A percentile compares a stretch with the other conserved stretches of the same genome.
Conservation (phyloP, 2,329 filamentous ascomycete species). For the Ramichloridium luteum region DNA sequence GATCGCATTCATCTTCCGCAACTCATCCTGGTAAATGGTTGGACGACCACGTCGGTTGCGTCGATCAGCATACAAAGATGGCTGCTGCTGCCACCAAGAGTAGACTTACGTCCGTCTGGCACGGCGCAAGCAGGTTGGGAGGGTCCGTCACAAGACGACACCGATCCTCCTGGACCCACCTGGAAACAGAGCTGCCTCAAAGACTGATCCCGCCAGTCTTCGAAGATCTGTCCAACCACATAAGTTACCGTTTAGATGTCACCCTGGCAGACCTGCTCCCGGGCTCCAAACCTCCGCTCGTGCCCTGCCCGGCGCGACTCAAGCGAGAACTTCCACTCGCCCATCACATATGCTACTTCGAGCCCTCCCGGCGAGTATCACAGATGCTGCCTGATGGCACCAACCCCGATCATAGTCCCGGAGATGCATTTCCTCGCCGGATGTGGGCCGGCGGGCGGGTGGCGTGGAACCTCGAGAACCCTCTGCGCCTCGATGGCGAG, state of each 20-base stretch:
- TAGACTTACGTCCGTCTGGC: no score
- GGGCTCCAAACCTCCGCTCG: conserved; percentile 14
- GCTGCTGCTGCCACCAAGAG: no score
- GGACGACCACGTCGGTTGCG: no score
- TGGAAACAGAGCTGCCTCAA: conserved; percentile 34
- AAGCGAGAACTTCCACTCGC: conserved; percentile 44
- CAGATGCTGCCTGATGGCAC: conserved; percentile 70
- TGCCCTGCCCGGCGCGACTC: conserved; percentile 21
- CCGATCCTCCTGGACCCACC: conserved; percentile 26
- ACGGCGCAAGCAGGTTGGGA: no score
- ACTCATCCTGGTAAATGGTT: no score
- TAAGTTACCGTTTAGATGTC: conserved; percentile 10
- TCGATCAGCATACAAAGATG: no score
- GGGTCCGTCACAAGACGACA: conserved; percentile 16
- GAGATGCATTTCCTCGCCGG: conserved; percentile 56
- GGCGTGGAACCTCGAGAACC: conserved; percentile 34
- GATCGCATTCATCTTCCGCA: no score
- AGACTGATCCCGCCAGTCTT: conserved; percentile 38
- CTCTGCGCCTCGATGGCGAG: conserved; percentile 21
- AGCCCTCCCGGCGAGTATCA: conserved; percentile 50
- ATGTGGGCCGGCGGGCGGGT: conserved; percentile 83
- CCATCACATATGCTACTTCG: conserved; percentile 82
- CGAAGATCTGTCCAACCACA: conserved; percentile 44
- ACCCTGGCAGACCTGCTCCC: conserved; percentile 14
- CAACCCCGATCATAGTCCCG: conserved; percentile 66